Evolutionary conservation across 2,329 filamentous ascomycete genomes (phyloP).

Genomic region (Phialocephala sp.): DNA sequence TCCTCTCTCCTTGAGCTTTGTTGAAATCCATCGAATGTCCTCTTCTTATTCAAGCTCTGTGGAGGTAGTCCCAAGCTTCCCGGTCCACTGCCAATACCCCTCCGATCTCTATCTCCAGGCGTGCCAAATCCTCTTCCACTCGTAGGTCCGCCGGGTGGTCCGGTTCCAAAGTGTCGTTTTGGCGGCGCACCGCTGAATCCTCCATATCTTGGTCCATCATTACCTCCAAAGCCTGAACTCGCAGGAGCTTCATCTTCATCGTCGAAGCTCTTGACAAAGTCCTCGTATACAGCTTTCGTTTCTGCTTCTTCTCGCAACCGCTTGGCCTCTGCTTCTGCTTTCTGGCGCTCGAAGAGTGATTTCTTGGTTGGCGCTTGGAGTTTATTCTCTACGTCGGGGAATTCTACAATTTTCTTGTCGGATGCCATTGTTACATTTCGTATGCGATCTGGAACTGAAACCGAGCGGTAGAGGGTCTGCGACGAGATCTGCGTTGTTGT

Average conservation of each 20-base stretch:
- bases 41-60: constrained; percentile 58
- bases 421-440: constrained; percentile 26
- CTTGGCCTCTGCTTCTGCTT: constrained; percentile 89
- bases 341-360: constrained; percentile 86
- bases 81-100: constrained; percentile 59
- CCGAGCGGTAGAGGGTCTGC: not conserved
- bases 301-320: constrained; percentile 83
- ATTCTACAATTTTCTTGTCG: constrained; percentile 48
- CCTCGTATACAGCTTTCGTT: constrained; percentile 83
- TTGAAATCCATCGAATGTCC: constrained; percentile 55
- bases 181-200: constrained; percentile 43
- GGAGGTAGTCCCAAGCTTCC: constrained; percentile 64
- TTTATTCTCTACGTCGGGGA: constrained; percentile 78
- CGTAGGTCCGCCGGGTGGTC: constrained; percentile 38
- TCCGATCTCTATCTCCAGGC: constrained; percentile 39
- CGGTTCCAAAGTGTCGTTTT: constrained; percentile 68
- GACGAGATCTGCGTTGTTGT: not conserved
- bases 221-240: constrained; percentile 26
- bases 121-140: constrained; percentile 35
- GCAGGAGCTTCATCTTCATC: constrained; percentile 52
- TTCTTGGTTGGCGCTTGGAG: constrained; percentile 82
- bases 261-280: constrained; percentile 83
- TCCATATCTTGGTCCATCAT: constrained; percentile 28
- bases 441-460: not conserved
- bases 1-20: constrained; percentile 43